Conservation (phyloP, 1,139 yeast species). For the Yamadazyma blattariae region DNA sequence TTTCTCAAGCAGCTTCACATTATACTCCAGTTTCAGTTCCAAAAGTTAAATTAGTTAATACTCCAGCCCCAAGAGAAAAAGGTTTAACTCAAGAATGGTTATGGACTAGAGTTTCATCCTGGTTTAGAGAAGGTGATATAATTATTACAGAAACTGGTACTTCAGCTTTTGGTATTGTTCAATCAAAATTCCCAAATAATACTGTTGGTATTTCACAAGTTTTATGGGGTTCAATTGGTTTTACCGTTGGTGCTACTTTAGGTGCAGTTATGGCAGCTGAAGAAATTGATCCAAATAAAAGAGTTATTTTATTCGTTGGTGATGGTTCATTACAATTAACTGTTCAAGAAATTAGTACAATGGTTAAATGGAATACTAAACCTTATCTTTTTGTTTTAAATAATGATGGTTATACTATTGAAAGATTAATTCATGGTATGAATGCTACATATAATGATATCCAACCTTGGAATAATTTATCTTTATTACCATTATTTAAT, state of each 20-base stretch:
- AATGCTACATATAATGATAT: conserved; percentile 74
- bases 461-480: conserved; percentile 78
- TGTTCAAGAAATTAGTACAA: conserved; percentile 82
- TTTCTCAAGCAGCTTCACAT: conserved; percentile 32
- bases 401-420: conserved; percentile 88
- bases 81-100: conserved; percentile 71
- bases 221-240: conserved; percentile 90
- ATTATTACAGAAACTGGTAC: conserved; percentile 88
- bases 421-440: conserved; percentile 82
- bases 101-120: conserved; percentile 73
- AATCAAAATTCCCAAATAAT: conserved; percentile 72
- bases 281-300: conserved; percentile 63
- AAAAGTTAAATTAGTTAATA: conserved; percentile 30
- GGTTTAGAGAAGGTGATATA: conserved; percentile 78
- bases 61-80: conserved; percentile 25
- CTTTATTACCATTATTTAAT: conserved; percentile 67
- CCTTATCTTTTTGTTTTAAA: conserved; percentile 82
- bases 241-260: conserved; percentile 77
- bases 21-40: conserved; percentile 51
- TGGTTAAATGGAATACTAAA: conserved; percentile 74
- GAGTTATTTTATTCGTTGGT: conserved; percentile 82
- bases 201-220: conserved; percentile 83
- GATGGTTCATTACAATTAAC: conserved; percentile 90
- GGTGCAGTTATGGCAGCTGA: conserved; percentile 87
- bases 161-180: conserved; percentile 82